These are phyloP conservation scores for Aspergillus cristatus DNA, from an alignment of 495 filamentous ascomycete genomes.

Conservation along the genomic window DNA sequence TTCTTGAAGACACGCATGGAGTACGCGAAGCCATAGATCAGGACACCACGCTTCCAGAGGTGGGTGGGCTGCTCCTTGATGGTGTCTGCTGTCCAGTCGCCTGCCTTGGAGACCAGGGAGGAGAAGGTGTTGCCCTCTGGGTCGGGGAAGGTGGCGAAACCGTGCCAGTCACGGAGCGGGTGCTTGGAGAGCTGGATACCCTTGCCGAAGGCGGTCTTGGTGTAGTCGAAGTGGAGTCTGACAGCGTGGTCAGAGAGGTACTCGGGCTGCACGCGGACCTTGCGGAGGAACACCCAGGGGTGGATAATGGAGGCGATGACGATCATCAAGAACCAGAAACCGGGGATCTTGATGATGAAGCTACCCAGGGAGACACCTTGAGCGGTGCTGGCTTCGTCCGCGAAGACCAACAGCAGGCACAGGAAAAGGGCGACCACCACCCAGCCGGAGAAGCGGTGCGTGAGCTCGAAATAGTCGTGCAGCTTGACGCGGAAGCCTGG, in stretches of 20 bases:
- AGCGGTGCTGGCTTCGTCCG: conserved; percentile 21
- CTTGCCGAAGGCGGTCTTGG: conserved; percentile 34
- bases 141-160: conserved; percentile 65
- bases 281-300: conserved; percentile 35
- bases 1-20: conserved; percentile 59
- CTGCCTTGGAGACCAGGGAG: conserved; percentile 65
- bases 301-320: conserved; percentile 30
- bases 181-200: conserved; percentile 41
- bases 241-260: conserved; percentile 60
- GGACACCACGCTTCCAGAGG: conserved; percentile 38
- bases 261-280: conserved; percentile 50
- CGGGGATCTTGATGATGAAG: conserved; percentile 30
- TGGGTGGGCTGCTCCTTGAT: conserved; percentile 51
- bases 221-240: conserved; percentile 60
- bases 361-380: conserved; percentile 16
- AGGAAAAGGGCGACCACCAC: conserved; percentile 39
- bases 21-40: conserved; percentile 62
- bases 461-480: conserved; percentile 50
- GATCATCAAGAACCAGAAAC: conserved; percentile 35
- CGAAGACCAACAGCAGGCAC: conserved; percentile 28
- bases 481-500: conserved; percentile 34
- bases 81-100: conserved; percentile 68
- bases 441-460: conserved; percentile 49
- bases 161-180: conserved; percentile 68
- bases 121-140: conserved; percentile 44